A percentile compares a stretch with the other conserved stretches of the same genome.
Evolutionary conservation across 768 basidiomycete species (phyloP).

Genomic region (Clavulina sp.): DNA sequence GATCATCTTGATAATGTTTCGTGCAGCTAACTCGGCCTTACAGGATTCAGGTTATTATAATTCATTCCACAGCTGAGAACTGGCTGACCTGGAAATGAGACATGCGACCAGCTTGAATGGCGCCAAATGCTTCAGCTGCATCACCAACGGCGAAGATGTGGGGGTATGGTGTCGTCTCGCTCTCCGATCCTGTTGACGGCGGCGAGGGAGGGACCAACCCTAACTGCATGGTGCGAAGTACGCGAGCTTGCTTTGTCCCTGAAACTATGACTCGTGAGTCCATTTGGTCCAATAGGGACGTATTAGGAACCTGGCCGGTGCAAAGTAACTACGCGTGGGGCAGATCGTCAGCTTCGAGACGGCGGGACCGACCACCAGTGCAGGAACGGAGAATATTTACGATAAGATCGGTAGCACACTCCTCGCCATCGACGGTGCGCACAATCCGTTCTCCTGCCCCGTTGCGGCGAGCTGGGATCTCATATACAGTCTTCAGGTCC

Average conservation of each 20-base stretch:
- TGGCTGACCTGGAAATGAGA: too few relatives aligned
- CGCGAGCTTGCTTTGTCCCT: constrained; percentile 6
- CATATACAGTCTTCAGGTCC: too few relatives aligned
- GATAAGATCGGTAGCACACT: background rate
- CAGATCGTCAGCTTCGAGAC: too few relatives aligned
- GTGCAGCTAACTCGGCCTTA: constrained; percentile 9
- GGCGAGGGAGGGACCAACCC: too few relatives aligned
- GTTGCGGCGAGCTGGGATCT: too few relatives aligned
- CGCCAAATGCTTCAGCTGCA: constrained; percentile 11
- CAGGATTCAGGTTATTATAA: constrained; percentile 5
- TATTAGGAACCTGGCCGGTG: constrained; percentile 13
- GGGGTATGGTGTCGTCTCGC: background rate
- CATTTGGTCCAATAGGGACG: background rate
- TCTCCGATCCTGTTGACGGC: too few relatives aligned
- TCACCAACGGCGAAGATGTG: constrained; percentile 12
- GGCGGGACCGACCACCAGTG: background rate
- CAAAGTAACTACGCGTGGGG: constrained; percentile 8
- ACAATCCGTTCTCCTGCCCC: too few relatives aligned
- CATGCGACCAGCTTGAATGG: constrained; percentile 12
- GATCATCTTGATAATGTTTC: constrained; percentile 7
- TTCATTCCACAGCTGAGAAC: too few relatives aligned
- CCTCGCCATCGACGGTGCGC: too few relatives aligned
- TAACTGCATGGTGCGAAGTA: constrained; percentile 7
- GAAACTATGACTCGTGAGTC: constrained; percentile 3
- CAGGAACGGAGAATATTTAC: background rate